These are phyloP conservation scores for Amoebophrya sp. DNA, from an alignment of 169 alveolate species.

Conservation along the genomic window DNA sequence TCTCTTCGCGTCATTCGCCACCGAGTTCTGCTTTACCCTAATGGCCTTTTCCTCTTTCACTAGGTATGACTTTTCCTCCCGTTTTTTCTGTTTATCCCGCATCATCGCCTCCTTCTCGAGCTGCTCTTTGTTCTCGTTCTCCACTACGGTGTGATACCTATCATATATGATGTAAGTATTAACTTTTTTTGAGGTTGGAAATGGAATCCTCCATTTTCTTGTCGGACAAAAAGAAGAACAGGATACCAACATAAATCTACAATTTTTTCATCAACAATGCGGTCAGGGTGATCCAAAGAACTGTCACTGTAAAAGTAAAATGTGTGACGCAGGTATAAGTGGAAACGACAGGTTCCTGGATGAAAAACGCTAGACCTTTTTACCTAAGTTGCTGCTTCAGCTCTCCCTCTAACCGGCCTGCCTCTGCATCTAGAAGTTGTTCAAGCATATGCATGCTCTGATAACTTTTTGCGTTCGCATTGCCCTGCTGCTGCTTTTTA, in stretches of 20 bases:
- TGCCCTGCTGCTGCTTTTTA: not conserved
- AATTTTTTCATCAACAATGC: too few relatives aligned
- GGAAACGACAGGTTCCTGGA: too few relatives aligned
- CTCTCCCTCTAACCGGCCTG: slow-evolving; percentile 13
- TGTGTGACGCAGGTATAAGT: too few relatives aligned
- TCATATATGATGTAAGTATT: too few relatives aligned
- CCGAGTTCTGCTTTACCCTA: not conserved
- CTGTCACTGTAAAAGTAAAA: too few relatives aligned
- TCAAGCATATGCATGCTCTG: slow-evolving; percentile 11
- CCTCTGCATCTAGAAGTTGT: not conserved
- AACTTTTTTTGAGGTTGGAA: too few relatives aligned
- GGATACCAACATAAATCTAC: too few relatives aligned
- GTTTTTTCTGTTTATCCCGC: not conserved
- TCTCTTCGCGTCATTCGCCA: not conserved
- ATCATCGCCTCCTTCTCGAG: not conserved
- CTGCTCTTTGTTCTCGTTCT: not conserved
- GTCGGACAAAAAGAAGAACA: too few relatives aligned
- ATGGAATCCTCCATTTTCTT: too few relatives aligned
- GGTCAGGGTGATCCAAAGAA: too few relatives aligned
- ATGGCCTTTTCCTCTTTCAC: not conserved
- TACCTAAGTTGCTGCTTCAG: slow-evolving; percentile 19
- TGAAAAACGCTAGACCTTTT: too few relatives aligned
- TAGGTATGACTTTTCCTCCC: not conserved
- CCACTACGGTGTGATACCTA: not conserved
- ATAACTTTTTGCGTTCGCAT: not conserved